A percentile compares a stretch with the other conserved stretches of the same genome.
These are phyloP conservation scores for Globisporangium rhizosaccharum DNA, from an alignment of 352 stramenopile genomes.

Conservation along the genomic window DNA sequence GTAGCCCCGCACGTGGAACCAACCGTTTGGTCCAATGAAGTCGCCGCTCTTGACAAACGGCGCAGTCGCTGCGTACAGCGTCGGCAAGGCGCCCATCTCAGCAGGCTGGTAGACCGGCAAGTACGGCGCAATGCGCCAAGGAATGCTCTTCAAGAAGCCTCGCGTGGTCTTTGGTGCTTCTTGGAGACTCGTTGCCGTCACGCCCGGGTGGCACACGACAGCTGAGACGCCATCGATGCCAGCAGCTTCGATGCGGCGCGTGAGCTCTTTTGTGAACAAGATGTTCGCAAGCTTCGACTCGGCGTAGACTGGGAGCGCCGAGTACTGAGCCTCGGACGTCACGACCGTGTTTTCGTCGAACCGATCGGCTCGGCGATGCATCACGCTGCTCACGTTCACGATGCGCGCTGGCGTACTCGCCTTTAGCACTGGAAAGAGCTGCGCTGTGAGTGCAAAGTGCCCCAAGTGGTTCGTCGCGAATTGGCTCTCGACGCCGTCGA, in stretches of 20 bases:
- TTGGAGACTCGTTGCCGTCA: conserved; percentile 30
- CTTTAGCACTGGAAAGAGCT: conserved; percentile 37
- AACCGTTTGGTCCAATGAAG: conserved; percentile 28
- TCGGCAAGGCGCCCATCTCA: conserved; percentile 36
- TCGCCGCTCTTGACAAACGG: conserved; percentile 19
- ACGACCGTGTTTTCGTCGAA: conserved; percentile 31
- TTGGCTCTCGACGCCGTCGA: conserved; percentile 45
- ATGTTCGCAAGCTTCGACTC: conserved; percentile 52
- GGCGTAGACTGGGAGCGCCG: conserved; percentile 27
- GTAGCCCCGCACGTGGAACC: conserved; percentile 23
- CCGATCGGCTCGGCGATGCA: conserved; percentile 27
- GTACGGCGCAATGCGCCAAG: conserved; percentile 19
- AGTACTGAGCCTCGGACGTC: conserved; percentile 29
- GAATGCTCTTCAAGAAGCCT: conserved; percentile 22
- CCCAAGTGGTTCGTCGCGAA: conserved; percentile 74
- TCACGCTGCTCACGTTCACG: conserved; percentile 47
- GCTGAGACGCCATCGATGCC: conserved; percentile 19
- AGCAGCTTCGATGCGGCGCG: conserved; percentile 21
- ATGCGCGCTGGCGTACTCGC: conserved; percentile 25
- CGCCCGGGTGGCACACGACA: conserved; percentile 29
- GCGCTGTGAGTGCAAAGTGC: conserved; percentile 56
- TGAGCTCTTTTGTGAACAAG: conserved; percentile 41
- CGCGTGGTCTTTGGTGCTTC: conserved; percentile 12
- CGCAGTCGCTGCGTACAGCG: conserved; percentile 36
- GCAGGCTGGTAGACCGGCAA: conserved; percentile 33